Evolutionary conservation across 1,284 basidiomycete genomes (phyloP).

Genomic region (Sporisorium scitamineum): DNA sequence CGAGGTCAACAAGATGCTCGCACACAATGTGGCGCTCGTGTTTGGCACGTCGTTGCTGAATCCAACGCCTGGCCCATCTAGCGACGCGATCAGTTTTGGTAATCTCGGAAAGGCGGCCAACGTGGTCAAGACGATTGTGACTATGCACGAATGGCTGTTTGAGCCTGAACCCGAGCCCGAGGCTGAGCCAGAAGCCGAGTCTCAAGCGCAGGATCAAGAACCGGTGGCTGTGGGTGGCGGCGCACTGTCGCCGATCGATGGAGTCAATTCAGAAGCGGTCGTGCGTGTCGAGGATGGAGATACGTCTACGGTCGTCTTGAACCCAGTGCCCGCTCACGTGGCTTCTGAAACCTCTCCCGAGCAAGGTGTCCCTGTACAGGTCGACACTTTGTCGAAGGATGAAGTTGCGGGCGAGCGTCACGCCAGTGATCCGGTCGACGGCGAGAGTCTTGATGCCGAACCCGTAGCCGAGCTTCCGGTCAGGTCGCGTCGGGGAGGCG

Average conservation of each 20-base stretch:
- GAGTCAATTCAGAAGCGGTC: neutral
- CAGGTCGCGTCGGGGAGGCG: slow-evolving; percentile 30
- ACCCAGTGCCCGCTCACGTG: neutral
- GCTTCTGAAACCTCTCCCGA: slow-evolving; percentile 13
- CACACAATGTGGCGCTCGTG: slow-evolving; percentile 67
- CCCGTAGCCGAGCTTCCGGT: slow-evolving; percentile 28
- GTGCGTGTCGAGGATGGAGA: neutral
- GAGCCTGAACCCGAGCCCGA: slow-evolving; percentile 62
- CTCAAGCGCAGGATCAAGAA: slow-evolving; percentile 1
- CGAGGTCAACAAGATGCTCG: slow-evolving; percentile 65
- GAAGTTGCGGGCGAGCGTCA: neutral
- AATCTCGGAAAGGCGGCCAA: slow-evolving; percentile 67
- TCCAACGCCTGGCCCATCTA: slow-evolving; percentile 58
- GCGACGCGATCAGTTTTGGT: slow-evolving; percentile 57
- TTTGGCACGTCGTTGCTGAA: slow-evolving; percentile 68
- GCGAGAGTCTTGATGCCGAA: slow-evolving; percentile 23
- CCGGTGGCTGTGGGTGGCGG: neutral
- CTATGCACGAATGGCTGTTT: slow-evolving; percentile 66
- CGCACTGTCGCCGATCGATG: neutral
- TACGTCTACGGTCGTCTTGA: neutral
- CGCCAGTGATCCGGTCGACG: neutral
- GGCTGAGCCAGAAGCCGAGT: slow-evolving; percentile 32
- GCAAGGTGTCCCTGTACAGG: slow-evolving; percentile 1
- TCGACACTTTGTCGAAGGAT: neutral
- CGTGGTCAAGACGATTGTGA: slow-evolving; percentile 66